phyloP scores from a whole-genome alignment of 2,329 filamentous ascomycete species.

The Fusarium sp. region DNA sequence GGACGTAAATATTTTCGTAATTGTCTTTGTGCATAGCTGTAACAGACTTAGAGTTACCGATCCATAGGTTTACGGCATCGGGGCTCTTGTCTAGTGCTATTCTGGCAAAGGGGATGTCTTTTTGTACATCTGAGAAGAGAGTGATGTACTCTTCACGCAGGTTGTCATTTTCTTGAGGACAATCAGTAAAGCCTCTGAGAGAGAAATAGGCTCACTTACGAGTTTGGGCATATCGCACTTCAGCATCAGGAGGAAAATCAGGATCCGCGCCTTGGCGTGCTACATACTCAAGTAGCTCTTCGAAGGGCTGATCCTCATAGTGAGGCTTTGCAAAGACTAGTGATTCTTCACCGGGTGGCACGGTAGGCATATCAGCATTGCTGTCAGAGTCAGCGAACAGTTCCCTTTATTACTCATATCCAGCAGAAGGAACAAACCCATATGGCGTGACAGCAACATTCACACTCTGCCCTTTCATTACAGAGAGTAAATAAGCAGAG shows the following conservation, averaged over 20 bases:
- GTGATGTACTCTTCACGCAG: constrained; percentile 75
- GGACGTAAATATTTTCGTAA: constrained; percentile 87
- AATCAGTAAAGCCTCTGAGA: background rate
- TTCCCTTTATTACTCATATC: background rate
- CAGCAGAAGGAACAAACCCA: constrained; percentile 62
- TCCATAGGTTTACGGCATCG: constrained; percentile 86
- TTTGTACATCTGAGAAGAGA: constrained; percentile 71
- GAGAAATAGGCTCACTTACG: constrained; percentile 57
- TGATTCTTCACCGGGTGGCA: constrained; percentile 41
- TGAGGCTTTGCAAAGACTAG: constrained; percentile 76
- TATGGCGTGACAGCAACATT: constrained; percentile 82
- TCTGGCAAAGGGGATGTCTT: constrained; percentile 75
- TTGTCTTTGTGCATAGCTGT: constrained; percentile 85
- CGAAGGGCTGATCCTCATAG: constrained; percentile 72
- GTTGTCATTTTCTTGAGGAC: constrained; percentile 77
- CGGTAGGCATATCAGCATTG: constrained; percentile 52
- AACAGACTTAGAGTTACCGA: constrained; percentile 75
- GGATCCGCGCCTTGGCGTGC: constrained; percentile 63
- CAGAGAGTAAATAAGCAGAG: constrained; percentile 64
- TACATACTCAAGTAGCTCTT: constrained; percentile 70
- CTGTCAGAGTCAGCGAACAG: constrained; percentile 33
- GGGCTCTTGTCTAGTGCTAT: constrained; percentile 73
- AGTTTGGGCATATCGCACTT: constrained; percentile 79
- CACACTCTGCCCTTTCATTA: constrained; percentile 67
- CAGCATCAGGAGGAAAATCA: constrained; percentile 46